Conservation (phyloP, 129 eudicot genomes). For the Glebionis coronaria region DNA sequence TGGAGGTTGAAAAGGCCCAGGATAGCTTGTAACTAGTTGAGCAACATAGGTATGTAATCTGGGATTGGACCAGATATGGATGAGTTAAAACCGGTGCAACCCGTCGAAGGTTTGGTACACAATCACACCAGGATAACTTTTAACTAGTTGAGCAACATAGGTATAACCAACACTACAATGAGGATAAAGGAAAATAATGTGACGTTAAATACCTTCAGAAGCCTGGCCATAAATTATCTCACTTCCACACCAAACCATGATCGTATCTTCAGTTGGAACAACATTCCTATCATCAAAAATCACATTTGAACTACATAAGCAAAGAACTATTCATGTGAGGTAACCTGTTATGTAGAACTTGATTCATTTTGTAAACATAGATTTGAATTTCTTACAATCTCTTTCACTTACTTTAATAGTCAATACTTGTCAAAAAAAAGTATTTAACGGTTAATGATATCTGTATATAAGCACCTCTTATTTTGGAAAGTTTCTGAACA, state of each 20-base stretch:
- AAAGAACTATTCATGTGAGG: neutral
- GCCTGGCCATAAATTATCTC: slow-evolving; percentile 69
- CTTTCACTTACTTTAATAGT: neutral
- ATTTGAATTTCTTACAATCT: neutral
- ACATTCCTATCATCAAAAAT: slow-evolving; percentile 62
- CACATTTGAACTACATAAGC: slow-evolving; percentile 41
- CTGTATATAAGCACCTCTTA: slow-evolving; percentile 45
- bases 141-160: too few relatives aligned
- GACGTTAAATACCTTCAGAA: slow-evolving; percentile 44
- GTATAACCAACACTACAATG: slow-evolving; percentile 3
- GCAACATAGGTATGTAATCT: too few relatives aligned
- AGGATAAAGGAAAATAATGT: neutral
- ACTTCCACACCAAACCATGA: slow-evolving; percentile 67
- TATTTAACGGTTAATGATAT: neutral
- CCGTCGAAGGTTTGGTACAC: too few relatives aligned
- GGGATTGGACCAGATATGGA: too few relatives aligned
- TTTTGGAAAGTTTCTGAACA: slow-evolving; percentile 64
- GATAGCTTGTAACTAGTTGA: too few relatives aligned
- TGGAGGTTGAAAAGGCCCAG: too few relatives aligned
- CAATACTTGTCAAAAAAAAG: neutral
- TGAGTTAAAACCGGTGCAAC: too few relatives aligned
- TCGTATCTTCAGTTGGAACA: slow-evolving; percentile 50
- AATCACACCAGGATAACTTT: too few relatives aligned
- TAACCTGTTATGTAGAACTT: neutral
- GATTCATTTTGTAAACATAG: too few relatives aligned